phyloP scores from a whole-genome alignment of 176 grass and related monocot genomes.

The Cymbopogon citratus region DNA sequence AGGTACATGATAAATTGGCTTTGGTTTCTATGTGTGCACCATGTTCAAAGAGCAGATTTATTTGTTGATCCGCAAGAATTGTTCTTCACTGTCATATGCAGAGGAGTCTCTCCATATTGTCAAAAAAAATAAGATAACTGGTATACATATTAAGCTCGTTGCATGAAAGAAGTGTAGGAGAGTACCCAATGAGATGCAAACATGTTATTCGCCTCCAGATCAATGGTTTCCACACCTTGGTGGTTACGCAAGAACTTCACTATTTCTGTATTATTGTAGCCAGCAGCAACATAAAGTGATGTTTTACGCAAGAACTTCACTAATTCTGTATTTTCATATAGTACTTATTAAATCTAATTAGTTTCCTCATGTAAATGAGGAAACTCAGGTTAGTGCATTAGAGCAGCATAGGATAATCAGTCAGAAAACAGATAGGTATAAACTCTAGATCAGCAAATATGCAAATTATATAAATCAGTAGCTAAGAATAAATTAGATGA shows the following conservation, averaged over 20 bases:
- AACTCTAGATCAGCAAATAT: too few species aligned
- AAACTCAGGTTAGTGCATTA: too few species aligned
- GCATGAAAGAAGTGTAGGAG: not conserved
- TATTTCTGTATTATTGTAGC: slow-evolving; percentile 60
- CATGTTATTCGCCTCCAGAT: slow-evolving; percentile 90
- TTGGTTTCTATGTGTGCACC: slow-evolving; percentile 71
- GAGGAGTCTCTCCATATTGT: slow-evolving; percentile 94
- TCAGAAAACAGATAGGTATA: too few species aligned
- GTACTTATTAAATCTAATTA: too few species aligned
- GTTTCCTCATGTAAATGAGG: too few species aligned
- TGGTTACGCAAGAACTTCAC: slow-evolving; percentile 79
- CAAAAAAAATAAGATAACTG: not conserved
- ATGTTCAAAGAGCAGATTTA: slow-evolving; percentile 60
- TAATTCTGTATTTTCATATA: too few species aligned
- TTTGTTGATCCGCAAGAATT: slow-evolving; percentile 66
- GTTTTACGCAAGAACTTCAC: slow-evolving; percentile 94
- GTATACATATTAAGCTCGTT: slow-evolving; percentile 13
- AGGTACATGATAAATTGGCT: slow-evolving; percentile 56
- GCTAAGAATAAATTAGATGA: too few species aligned
- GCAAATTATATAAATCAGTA: too few species aligned
- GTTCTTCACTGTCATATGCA: slow-evolving; percentile 93
- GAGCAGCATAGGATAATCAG: too few species aligned
- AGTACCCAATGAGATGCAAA: slow-evolving; percentile 13
- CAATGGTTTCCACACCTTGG: slow-evolving; percentile 44
- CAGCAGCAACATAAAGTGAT: slow-evolving; percentile 80